Base-by-base conservation (phyloP, 768 basidiomycete species). In the Phanerodontia chrysosporium region DNA sequence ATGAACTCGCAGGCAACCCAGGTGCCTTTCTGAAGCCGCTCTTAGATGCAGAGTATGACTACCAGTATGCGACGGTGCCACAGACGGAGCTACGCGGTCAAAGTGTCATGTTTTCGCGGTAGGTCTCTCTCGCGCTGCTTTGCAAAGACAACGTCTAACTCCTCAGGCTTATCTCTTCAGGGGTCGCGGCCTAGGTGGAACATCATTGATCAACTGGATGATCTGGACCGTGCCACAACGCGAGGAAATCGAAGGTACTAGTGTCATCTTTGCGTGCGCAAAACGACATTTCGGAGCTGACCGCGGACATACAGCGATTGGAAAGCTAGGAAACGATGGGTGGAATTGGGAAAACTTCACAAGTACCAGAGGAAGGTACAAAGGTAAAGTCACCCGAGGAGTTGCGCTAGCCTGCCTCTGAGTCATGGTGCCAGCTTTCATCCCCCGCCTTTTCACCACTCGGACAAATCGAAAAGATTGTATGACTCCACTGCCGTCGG, bases 1-100 rank as follows among this genome's bases (percentile, higher is more conserved):
- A 8, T 10, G 10, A 42, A 35, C 32, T 42, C 8, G 18, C 18
- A 42, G 39, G 6, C 4, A 18, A 42, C 18, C 18, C 39, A 4
- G 8, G 4, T 42, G 6, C 39, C 4, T 21, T 44, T 45, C 24
- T 28, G 51, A 6, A 46, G 35, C 32, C 24, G 7, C 32, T 61
- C 21, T 25, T 32, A 7, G 58, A 65, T 35, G 60, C 65, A 1
- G 30, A 60, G 30, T 63, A 45, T 48, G 65, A 63, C 48, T 65
- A 60, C 58, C 39, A 42, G 4, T 65, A 63, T 46, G 30, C 39
- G 28, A 57, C 65, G 9, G 58, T 58, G 3, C 65, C 62, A 13
- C 62, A 63, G 45, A 54, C 45, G 10, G 10, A 18, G 6, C 10
- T 18, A 7, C 10, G 16, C 4, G 51, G 14, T 13, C 39, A 42